Evolutionary conservation across 2,329 filamentous ascomycete genomes (phyloP).

Genomic region (Pseudodiploospora longispora): DNA sequence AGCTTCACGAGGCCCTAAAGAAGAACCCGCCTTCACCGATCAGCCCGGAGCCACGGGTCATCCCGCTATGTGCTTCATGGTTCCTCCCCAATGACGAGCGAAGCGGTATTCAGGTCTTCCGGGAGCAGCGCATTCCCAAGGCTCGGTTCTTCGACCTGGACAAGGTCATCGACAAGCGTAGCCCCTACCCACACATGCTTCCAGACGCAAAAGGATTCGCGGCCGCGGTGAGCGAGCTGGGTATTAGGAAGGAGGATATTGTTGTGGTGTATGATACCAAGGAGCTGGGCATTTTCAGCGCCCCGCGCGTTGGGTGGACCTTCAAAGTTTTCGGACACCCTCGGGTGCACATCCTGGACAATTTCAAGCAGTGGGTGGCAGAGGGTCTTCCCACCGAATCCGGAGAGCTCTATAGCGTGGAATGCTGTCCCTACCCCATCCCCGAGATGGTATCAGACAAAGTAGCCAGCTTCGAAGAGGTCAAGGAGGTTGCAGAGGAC

Average conservation of each 20-base stretch:
- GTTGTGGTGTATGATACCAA: constrained; percentile 92
- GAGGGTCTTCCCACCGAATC: constrained; percentile 74
- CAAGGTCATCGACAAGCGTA: constrained; percentile 77
- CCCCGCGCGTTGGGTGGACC: constrained; percentile 90
- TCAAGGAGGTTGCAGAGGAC: constrained; percentile 68
- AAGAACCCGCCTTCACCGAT: constrained; percentile 73
- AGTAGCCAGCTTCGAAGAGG: constrained; percentile 74
- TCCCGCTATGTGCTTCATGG: constrained; percentile 90
- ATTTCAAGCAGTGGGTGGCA: constrained; percentile 90
- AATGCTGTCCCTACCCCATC: constrained; percentile 57
- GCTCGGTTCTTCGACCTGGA: constrained; percentile 96
- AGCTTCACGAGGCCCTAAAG: constrained; percentile 73
- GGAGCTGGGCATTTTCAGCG: constrained; percentile 89
- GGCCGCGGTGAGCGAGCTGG: constrained; percentile 78
- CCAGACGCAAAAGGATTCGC: constrained; percentile 75
- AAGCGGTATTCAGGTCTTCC: constrained; percentile 73
- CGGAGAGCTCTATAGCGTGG: constrained; percentile 62
- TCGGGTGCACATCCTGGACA: constrained; percentile 85
- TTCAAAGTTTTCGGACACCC: constrained; percentile 82
- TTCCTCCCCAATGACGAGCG: constrained; percentile 90
- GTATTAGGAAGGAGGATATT: constrained; percentile 78
- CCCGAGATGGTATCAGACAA: constrained; percentile 52
- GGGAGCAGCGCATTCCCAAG: constrained; percentile 74
- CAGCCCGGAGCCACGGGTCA: constrained; percentile 71
- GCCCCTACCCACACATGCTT: constrained; percentile 94